Evolutionary conservation across 2,329 filamentous ascomycete species (phyloP), one percentile per base, ranked within the genome.

Genomic region (Ciborinia camelliae): DNA sequence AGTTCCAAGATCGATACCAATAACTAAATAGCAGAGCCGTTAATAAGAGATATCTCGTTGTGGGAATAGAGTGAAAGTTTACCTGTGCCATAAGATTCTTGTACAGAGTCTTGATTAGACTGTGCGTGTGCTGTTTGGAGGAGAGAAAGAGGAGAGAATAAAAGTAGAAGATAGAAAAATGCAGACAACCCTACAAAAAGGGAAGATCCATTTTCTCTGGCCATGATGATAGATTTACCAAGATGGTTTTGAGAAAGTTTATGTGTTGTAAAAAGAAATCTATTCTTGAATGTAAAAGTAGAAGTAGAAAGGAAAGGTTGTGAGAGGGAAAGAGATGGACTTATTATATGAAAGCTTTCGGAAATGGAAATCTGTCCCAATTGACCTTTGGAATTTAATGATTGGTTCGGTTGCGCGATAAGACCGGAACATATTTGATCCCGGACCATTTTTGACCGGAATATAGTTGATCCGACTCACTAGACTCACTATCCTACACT

Each of bases 1-100:
- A 61, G 92, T 97, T 81, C 92, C 92, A 77, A 97, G 80, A 88
- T 96, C 92, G 81, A 97, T 97, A 87, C 92, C 92, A 75, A 97
- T 93, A 73, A 97, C 92, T 84, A 71, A 55, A 66, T 68, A 20
- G 57, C 23, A 63, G n/a, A 66, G 7, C 6, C 28, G 60, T 72
- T 60, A 72, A 68, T 37, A 59, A 51, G 15, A 55, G 52, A 15
- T 45, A 45, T 35, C 59, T 47, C 0, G 37, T 14, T 48, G 63
- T 30, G 50, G 30, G 35, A 12, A 59, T 53, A 15, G 23, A 28
- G 52, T 39, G 14, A 50, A 58, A 35, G 69, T 71, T 64, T 78
- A 85, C 83, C 82, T 75, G 90, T 94, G 77, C 92, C 92, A 79
- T 91, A 91, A 76, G 86, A 89, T 66, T 93, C 88, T 72, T 83